Percentiles rank a stretch among this genome's conserved stretches.
Conservation (phyloP, 805 yeast genomes). For the Myxozyma sirexii region DNA sequence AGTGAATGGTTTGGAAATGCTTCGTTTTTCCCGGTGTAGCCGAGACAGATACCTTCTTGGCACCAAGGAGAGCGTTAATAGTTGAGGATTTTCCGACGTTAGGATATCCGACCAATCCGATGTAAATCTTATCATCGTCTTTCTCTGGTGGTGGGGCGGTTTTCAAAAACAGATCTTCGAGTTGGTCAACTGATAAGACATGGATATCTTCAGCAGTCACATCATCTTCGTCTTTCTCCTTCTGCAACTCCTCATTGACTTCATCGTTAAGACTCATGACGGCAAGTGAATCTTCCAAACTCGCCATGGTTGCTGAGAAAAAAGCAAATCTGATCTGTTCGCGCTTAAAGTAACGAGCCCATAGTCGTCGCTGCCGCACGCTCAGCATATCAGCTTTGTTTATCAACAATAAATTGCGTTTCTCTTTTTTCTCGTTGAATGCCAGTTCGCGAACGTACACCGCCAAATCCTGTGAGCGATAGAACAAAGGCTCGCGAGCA, state of each 20-base stretch:
- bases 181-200: slow-evolving; percentile 78
- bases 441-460: slow-evolving; percentile 76
- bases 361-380: slow-evolving; percentile 68
- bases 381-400: slow-evolving; percentile 92
- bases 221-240: slow-evolving; percentile 27
- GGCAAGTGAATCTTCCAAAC: slow-evolving; percentile 25
- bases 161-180: slow-evolving; percentile 74
- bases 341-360: slow-evolving; percentile 82
- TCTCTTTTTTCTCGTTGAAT: slow-evolving; percentile 58
- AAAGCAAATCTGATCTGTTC: slow-evolving; percentile 81
- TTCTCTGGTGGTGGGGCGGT: slow-evolving; percentile 65
- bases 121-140: slow-evolving; percentile 43
- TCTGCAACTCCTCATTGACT: slow-evolving; percentile 39
- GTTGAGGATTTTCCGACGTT: slow-evolving; percentile 98
- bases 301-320: slow-evolving; percentile 85
- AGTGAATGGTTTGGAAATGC: slow-evolving; percentile 93
- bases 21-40: slow-evolving; percentile 99
- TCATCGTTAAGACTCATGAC: slow-evolving; percentile 35
- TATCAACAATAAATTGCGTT: slow-evolving; percentile 78
- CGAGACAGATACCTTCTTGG: slow-evolving; percentile 97
- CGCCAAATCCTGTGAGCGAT: slow-evolving; percentile 86
- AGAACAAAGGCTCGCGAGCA: slow-evolving; percentile 90
- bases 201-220: slow-evolving; percentile 52
- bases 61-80: slow-evolving; percentile 92
- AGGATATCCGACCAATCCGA: slow-evolving; percentile 97